Conservation (phyloP, 306 rosid species). For the Casuarina glauca region DNA sequence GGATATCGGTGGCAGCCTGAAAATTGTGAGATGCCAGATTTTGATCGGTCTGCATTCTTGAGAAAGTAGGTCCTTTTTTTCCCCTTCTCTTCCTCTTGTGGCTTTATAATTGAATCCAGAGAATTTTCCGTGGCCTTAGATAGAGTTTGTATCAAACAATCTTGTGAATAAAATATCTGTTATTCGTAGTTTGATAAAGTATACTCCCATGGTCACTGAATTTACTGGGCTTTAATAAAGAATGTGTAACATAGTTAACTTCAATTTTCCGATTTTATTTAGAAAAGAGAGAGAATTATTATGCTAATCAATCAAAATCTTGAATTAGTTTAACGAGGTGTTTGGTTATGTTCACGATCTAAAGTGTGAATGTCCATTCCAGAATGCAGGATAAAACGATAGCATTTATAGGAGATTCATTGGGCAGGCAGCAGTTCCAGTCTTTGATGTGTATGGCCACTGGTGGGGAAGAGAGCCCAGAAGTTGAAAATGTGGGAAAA, state of each 20-base stretch:
- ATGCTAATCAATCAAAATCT: neutral
- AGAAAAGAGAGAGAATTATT: neutral
- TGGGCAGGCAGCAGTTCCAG: slow-evolving; percentile 92
- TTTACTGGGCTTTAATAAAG: neutral
- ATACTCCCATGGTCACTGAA: neutral
- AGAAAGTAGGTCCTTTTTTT: slow-evolving; percentile 58
- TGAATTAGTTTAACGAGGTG: neutral
- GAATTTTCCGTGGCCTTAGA: neutral
- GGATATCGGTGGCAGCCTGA: slow-evolving; percentile 84
- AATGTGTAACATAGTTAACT: neutral
- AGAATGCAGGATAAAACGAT: slow-evolving; percentile 93
- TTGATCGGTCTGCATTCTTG: slow-evolving; percentile 64
- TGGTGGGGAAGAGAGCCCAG: slow-evolving; percentile 69
- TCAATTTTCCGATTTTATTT: slow-evolving; percentile 7
- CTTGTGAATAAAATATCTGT: slow-evolving; percentile 18
- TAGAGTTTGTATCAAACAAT: neutral
- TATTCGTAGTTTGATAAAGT: neutral
- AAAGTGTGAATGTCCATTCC: slow-evolving; percentile 41
- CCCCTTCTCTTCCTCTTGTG: slow-evolving; percentile 13
- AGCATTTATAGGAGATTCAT: slow-evolving; percentile 84
- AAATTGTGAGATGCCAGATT: slow-evolving; percentile 70
- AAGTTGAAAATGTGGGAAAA: slow-evolving; percentile 70
- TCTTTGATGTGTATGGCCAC: slow-evolving; percentile 92
- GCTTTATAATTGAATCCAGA: slow-evolving; percentile 4
- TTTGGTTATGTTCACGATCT: slow-evolving; percentile 18